A percentile compares a stretch with the other conserved stretches of the same genome.
Evolutionary conservation across 2,329 filamentous ascomycete genomes (phyloP).

Genomic region (Alternaria infectoria): DNA sequence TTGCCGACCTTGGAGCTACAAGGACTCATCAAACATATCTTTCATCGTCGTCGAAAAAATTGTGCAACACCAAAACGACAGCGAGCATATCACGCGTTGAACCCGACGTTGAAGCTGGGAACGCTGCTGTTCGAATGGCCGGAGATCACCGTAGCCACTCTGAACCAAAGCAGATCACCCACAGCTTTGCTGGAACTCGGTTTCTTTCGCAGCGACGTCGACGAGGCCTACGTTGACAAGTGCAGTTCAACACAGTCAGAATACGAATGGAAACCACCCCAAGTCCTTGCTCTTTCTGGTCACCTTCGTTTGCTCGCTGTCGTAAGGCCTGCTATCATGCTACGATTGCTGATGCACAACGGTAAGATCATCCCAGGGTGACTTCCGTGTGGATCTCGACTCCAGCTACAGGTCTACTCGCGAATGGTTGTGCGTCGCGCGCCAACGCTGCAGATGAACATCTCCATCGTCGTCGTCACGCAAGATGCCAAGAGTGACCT

Average conservation of each 20-base stretch:
- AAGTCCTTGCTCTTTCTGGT: not conserved
- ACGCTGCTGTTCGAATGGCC: not conserved
- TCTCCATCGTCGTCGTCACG: too few species aligned
- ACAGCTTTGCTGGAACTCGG: not conserved
- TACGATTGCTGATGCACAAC: not conserved
- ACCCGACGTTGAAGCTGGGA: not conserved
- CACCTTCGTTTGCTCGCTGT: not conserved
- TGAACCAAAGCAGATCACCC: not conserved
- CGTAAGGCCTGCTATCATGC: not conserved
- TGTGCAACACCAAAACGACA: not conserved
- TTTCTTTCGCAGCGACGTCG: too few species aligned
- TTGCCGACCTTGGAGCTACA: not conserved
- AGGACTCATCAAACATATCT: not conserved
- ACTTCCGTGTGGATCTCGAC: not conserved
- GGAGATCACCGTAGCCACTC: not conserved
- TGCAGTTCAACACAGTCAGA: not conserved
- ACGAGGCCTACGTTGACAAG: not conserved
- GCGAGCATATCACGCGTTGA: not conserved
- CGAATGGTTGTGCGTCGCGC: not conserved
- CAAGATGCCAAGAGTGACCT: not conserved
- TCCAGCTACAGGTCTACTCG: not conserved
- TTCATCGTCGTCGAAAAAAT: not conserved
- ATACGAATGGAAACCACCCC: not conserved
- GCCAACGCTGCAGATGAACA: not conserved
- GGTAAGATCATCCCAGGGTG: not conserved